Evolutionary conservation across 305 asterid genomes (phyloP).

Genomic region (Fraxinus baroniana): DNA sequence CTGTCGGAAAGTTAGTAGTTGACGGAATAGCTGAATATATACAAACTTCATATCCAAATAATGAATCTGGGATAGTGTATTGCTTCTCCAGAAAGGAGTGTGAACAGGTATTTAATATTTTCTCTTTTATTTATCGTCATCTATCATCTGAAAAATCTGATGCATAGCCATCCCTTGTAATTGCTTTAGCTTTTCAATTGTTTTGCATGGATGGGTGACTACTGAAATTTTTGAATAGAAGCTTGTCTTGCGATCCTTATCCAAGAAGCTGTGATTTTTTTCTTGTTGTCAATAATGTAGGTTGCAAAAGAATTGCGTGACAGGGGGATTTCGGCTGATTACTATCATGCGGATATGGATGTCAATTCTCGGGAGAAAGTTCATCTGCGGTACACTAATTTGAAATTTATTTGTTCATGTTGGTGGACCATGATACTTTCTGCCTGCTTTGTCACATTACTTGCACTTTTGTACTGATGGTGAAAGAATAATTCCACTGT

Average conservation of each 20-base stretch:
- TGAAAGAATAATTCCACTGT: not conserved
- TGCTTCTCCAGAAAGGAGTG: conserved; percentile 98
- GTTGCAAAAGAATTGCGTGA: conserved; percentile 82
- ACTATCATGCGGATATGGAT: conserved; percentile 96
- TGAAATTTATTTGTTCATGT: conserved; percentile 24
- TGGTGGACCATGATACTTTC: conserved; percentile 13
- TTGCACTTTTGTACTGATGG: conserved; percentile 12
- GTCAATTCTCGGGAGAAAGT: conserved; percentile 78
- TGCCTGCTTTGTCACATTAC: conserved; percentile 18
- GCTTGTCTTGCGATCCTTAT: conserved; percentile 13
- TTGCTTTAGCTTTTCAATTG: not conserved
- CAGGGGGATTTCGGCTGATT: conserved; percentile 77
- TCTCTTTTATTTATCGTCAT: conserved; percentile 3
- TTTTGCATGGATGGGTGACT: conserved; percentile 8
- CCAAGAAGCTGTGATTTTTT: conserved; percentile 2
- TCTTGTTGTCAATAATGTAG: conserved; percentile 41
- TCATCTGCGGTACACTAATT: conserved; percentile 58
- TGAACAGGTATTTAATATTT: conserved; percentile 63
- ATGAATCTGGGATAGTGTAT: conserved; percentile 94
- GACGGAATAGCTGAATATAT: conserved; percentile 85
- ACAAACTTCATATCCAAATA: conserved; percentile 72
- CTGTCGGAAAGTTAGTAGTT: conserved; percentile 64
- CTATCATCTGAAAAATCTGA: not conserved
- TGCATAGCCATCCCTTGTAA: conserved; percentile 2
- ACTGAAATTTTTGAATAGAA: conserved; percentile 7